Evolutionary conservation across 768 basidiomycete species (phyloP).

Genomic region (Mycena galericulata): DNA sequence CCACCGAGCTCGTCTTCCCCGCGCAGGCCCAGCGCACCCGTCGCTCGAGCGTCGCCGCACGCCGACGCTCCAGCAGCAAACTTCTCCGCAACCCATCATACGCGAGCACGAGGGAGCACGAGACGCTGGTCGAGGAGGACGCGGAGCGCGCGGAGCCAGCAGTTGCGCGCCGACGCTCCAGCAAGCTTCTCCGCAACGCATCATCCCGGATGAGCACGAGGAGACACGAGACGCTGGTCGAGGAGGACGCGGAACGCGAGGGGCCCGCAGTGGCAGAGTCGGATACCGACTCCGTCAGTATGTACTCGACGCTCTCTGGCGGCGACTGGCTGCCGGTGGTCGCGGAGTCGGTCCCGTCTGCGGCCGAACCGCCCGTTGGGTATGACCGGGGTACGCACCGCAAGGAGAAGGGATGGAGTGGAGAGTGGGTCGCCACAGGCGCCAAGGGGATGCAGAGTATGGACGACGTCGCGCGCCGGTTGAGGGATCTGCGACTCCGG

Average conservation of each 20-base stretch:
- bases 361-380: background rate
- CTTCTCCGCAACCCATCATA: background rate
- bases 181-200: background rate
- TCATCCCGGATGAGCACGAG: background rate
- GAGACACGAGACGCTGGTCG: background rate
- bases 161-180: background rate
- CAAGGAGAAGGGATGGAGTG: slow-evolving; percentile 1
- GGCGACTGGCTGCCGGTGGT: slow-evolving; percentile 18
- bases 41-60: background rate
- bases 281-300: slow-evolving; percentile 13
- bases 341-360: too few species aligned
- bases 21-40: background rate
- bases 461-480: background rate
- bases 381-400: slow-evolving; percentile 26
- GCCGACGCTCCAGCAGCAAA: background rate
- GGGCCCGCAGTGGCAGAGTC: background rate
- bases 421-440: background rate
- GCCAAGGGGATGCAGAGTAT: background rate
- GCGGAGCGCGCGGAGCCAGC: background rate
- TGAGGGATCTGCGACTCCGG: background rate
- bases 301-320: slow-evolving; percentile 23
- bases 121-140: background rate
- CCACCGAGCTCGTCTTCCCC: slow-evolving; percentile 52
- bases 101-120: background rate
- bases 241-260: background rate